phyloP scores from a whole-genome alignment of 257 asterid species.

The Nicotiana knightiana region DNA sequence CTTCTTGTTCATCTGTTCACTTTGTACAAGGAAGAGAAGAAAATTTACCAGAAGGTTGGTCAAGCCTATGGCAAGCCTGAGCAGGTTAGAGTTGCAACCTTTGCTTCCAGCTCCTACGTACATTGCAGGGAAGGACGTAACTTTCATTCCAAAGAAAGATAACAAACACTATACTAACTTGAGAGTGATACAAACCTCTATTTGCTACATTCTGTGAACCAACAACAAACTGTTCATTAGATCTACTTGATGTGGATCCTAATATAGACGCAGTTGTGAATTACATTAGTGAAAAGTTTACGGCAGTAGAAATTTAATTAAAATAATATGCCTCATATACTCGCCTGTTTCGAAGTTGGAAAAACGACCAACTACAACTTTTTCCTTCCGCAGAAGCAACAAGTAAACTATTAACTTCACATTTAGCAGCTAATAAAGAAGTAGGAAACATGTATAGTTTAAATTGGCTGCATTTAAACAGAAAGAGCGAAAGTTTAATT shows the following conservation, averaged over 20 bases:
- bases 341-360: background rate
- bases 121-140: too few relatives aligned
- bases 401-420: background rate
- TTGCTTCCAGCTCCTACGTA: too few relatives aligned
- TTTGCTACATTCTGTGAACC: background rate
- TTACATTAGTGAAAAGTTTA: background rate
- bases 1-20: background rate
- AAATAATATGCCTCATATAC: background rate
- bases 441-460: background rate
- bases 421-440: background rate
- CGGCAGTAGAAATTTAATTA: background rate
- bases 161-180: too few relatives aligned
- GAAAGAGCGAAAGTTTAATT: background rate
- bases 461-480: background rate
- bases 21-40: background rate
- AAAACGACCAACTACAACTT: background rate
- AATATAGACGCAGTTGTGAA: background rate
- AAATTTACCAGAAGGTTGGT: conserved; percentile 66
- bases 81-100: conserved; percentile 57
- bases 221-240: background rate
- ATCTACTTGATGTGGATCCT: background rate
- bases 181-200: too few relatives aligned
- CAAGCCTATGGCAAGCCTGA: conserved; percentile 65
- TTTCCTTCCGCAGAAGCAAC: background rate
- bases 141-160: too few relatives aligned